Evolutionary conservation across 2,329 filamentous ascomycete genomes (phyloP), one percentile per base, ranked within the genome.

Genomic region (Diaporthe ampelina): DNA sequence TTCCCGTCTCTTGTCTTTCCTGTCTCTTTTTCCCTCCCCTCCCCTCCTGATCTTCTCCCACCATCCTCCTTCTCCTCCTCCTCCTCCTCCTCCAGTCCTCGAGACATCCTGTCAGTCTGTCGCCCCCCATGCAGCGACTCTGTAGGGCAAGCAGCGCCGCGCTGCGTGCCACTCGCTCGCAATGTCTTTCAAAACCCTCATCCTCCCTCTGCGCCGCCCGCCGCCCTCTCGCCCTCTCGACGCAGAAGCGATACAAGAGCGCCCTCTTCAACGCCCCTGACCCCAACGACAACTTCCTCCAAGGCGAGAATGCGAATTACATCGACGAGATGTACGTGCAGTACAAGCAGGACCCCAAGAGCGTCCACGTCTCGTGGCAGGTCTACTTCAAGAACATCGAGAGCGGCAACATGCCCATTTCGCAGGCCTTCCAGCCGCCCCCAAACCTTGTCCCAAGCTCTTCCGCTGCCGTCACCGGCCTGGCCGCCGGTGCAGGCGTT

Each of bases 381-480:
- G 93, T 97, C 83, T 99, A 99, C 90, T 99, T 99, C 91, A 94
- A 93, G 87, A 99, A 99, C 87, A 98, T 99, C 94, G 97, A 99
- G 88, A 94, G 92, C 78, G 97, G 97, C 84, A 94, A 97, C 81
- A 98, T 99, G 95, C 96, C 96, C 82, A 95, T 97, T 83, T 97
- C 96, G 77, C 94, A 97, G 86, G 97, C 97, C 79, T 99, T 99
- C 88, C 95, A 95, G 78, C 95, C 97, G 78, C 97, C 97, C 61
- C 97, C 97, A 21, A 98, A 94, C 79, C 91, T 99, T 78, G 93
- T 98, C 69, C 94, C 95, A 73, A 91, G 91, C 78, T 93, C 95
- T 70, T 92, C 93, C 58, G 94, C 94, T 76, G 94, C 94, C 79
- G 91, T 97, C 73, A 92, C 94, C 73, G 90, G 90, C 77, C 89